phyloP scores from a whole-genome alignment of 169 alveolate genomes.

The Cryptosporidium canis region DNA sequence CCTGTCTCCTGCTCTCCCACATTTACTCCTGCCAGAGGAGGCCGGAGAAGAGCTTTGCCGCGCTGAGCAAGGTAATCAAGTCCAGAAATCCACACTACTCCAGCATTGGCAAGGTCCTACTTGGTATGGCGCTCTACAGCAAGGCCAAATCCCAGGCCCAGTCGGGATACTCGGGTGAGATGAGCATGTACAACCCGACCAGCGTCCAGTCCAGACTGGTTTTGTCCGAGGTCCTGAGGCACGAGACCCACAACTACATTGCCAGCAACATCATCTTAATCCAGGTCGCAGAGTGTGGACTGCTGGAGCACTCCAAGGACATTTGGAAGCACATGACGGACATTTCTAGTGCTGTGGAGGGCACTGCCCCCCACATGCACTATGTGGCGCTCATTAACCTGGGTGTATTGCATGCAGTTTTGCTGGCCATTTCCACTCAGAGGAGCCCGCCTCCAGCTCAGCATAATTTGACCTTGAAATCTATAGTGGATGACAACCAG shows the following conservation, averaged over 20 bases:
- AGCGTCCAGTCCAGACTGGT: conserved; percentile 58
- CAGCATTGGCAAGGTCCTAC: conserved; percentile 31
- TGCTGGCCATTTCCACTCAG: conserved; percentile 37
- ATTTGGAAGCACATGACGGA: conserved; percentile 62
- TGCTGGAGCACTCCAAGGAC: conserved; percentile 26
- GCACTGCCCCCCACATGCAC: conserved; percentile 52
- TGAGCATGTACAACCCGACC: conserved; percentile 19
- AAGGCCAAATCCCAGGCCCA: conserved; percentile 40
- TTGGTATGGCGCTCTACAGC: conserved; percentile 49
- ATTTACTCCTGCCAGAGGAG: conserved; percentile 35
- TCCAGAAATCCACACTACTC: conserved; percentile 36
- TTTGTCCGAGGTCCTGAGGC: conserved; percentile 18
- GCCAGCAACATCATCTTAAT: conserved; percentile 46
- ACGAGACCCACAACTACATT: conserved; percentile 34
- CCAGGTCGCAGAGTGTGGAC: conserved; percentile 56
- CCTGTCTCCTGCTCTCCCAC: conserved; percentile 30
- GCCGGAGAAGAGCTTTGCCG: conserved; percentile 36
- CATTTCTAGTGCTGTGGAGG: conserved; percentile 39
- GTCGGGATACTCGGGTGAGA: conserved; percentile 11
- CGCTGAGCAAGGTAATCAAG: conserved; percentile 43
- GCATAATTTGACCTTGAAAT: conserved; percentile 48
- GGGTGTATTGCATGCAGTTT: conserved; percentile 39
- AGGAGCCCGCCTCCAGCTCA: conserved; percentile 64
- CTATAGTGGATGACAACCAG: conserved; percentile 36
- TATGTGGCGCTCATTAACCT: conserved; percentile 39